Base-by-base conservation (phyloP, 2,329 filamentous ascomycete species). In the Sclerotinia sclerotiorum region DNA sequence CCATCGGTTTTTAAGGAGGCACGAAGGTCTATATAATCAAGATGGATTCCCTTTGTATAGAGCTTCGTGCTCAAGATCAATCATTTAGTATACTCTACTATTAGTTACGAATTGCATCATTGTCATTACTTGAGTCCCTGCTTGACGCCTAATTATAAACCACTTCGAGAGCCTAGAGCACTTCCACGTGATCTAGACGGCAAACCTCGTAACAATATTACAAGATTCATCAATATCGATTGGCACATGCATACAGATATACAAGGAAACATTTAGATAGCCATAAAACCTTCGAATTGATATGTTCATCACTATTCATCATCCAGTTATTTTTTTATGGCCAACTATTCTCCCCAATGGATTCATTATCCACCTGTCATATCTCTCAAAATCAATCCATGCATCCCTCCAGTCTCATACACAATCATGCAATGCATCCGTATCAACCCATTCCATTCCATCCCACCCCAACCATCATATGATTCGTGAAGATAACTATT, bases 401-500 rank as follows among this genome's bases (percentile, higher is more conserved):
- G 46, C 32, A 42, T 51, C 60, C 46, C 46, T 63, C 46, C 60
- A 63, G 32, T 39, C 46, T 63, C 60, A 51, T 63, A 51, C 52
- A 55, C 60, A 63, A 63, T 63, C 60, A 63, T 63, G 60, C 60
- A 51, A 42, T 63, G 60, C 60, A 63, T 63, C 60, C 62, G 39
- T 65, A 56, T 57, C 48, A 62, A 62, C 56, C 65, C 46, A 48
- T 67, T 60, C 55, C 46, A 49, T 57, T 52, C 65, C 65, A 62
- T 67, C 56, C 55, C 65, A 52, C 49, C 46, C 56, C 65, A 52
- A 67, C 65, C 65, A 49, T 67, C 64, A 61, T 60, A 48, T 27
- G 52, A 65, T 52, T 65, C 54, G 63, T 35, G 51, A 67, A 61
- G 51, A 57, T 62, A 61, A 58, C 68, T 69, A 69, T 49, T 69